Evolutionary conservation across 306 rosid genomes (phyloP).

Genomic region (Abrus pulchellus): DNA sequence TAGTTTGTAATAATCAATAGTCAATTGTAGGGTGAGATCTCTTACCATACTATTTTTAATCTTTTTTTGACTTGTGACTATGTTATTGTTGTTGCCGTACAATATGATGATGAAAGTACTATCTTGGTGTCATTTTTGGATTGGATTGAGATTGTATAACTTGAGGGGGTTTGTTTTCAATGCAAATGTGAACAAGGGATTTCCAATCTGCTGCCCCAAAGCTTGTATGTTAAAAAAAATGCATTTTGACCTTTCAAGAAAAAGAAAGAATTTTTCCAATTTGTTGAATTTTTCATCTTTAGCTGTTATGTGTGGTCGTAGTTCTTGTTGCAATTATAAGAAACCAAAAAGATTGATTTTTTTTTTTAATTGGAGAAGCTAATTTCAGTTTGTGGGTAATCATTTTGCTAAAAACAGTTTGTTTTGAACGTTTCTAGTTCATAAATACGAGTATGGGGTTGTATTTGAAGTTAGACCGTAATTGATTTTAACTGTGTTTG

Average conservation of each 20-base stretch:
- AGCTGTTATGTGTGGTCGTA: conserved; percentile 51
- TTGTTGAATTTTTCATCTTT: conserved; percentile 49
- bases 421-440: conserved; percentile 44
- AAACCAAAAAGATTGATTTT: neutral
- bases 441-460: conserved; percentile 15
- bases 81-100: neutral
- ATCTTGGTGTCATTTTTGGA: conserved; percentile 45
- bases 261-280: neutral
- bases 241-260: conserved; percentile 59
- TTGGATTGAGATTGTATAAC: conserved; percentile 35
- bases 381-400: conserved; percentile 10
- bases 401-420: conserved; percentile 36
- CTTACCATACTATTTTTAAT: neutral
- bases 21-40: conserved; percentile 64
- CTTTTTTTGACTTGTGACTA: conserved; percentile 8
- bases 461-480: conserved; percentile 25
- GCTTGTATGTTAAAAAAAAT: conserved; percentile 43
- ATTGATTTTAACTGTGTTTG: conserved; percentile 49
- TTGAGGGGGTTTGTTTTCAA: conserved; percentile 51
- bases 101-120: conserved; percentile 25
- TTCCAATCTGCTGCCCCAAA: conserved; percentile 54
- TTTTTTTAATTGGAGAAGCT: conserved; percentile 19
- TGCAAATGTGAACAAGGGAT: conserved; percentile 59
- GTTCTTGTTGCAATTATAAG: conserved; percentile 49
- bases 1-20: conserved; percentile 44